Evolutionary conservation across 176 grass and related monocot genomes (phyloP), one percentile per base, ranked within the genome.

Genomic region (Aegilops longissima): DNA sequence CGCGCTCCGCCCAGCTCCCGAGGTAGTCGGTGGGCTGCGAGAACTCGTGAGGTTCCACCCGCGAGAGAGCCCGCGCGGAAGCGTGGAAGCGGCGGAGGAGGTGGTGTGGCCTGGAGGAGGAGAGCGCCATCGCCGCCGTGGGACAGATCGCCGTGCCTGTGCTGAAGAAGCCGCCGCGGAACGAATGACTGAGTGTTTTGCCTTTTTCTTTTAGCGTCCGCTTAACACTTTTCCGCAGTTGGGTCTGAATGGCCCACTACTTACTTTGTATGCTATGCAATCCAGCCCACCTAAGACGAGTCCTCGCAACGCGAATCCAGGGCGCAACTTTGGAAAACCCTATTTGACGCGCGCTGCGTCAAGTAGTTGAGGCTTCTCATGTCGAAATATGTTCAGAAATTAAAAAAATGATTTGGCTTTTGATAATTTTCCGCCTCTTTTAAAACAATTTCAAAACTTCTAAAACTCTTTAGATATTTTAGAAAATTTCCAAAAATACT

Each of bases 1-100:
- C 45, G 25, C 88, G 82, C 6, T 66, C 80, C 93, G 90, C 80
- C 96, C 96, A 98, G 81, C 92, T 98, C 25, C 96, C 93, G 35
- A 96, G 78, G 61, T 92, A 91, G 3, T 65, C 80, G 76, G 88
- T 96, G 5, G 96, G 90, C 36, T 85, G 36, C 13, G 82, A 87
- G 77, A 92, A 86, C 18, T 92, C 86, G 79, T 93, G 90, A 9
- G 86, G 93, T 27, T 87, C 83, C 30, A 42, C 62, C 12, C 82
- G 83, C 33, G 80, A 47, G 16, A 87, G 69, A 6, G 69, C 9
- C 81, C 23, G 77, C 30, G 81, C 67, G 23, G 69, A 84, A 61
- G 88, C 83, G 88, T 78, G 87, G 73, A 80, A 68, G 54, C 87
- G 34, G 34, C 82, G 66, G 79, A 78, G 79, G 82, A 88, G 80